phyloP scores from a whole-genome alignment of 805 yeast genomes.

The Wickerhamiella kurtzmanii region DNA sequence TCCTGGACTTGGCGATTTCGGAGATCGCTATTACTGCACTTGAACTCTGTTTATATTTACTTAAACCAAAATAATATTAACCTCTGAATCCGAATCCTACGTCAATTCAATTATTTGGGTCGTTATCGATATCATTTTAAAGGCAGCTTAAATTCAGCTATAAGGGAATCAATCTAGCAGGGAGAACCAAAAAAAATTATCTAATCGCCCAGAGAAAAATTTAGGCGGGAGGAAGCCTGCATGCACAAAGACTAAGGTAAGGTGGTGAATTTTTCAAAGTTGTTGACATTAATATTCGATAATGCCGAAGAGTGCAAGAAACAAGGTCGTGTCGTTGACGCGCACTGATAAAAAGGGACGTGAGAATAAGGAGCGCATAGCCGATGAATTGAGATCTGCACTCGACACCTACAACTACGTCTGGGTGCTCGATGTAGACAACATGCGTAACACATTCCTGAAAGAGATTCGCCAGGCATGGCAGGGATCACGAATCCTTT shows the following conservation, averaged over 20 bases:
- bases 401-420: constrained; percentile 64
- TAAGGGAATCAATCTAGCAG: too few relatives aligned
- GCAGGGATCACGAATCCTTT: constrained; percentile 75
- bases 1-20: constrained; percentile 97
- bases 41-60: constrained; percentile 24
- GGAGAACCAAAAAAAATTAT: too few relatives aligned
- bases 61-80: too few relatives aligned
- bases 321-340: constrained; percentile 88
- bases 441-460: constrained; percentile 89
- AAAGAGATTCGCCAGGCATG: constrained; percentile 89
- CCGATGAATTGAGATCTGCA: constrained; percentile 75
- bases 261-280: constrained; percentile 4
- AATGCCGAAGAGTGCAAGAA: constrained; percentile 96
- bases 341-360: constrained; percentile 93
- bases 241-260: too few relatives aligned
- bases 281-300: neutral
- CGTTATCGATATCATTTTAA: too few relatives aligned
- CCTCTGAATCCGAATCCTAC: too few relatives aligned
- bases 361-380: constrained; percentile 80
- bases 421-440: constrained; percentile 79
- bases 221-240: too few relatives aligned
- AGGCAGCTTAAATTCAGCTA: too few relatives aligned
- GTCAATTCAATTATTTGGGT: too few relatives aligned
- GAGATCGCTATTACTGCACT: constrained; percentile 91
- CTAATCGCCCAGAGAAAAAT: too few relatives aligned